These are phyloP conservation scores for Bonia amplexicaulis DNA, from an alignment of 176 grass and related monocot genomes.

Conservation along the genomic window DNA sequence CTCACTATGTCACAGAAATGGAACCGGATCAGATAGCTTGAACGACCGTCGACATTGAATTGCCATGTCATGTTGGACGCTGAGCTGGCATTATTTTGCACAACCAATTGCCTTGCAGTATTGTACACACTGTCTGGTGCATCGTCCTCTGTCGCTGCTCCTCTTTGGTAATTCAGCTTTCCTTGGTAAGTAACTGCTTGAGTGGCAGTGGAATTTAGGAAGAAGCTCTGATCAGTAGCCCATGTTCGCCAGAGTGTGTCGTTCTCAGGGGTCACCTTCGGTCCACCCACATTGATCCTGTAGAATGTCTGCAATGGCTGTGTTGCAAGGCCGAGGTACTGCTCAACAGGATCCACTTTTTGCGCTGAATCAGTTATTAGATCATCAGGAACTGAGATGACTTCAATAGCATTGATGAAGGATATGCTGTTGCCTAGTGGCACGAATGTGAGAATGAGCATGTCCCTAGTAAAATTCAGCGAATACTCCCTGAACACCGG, in stretches of 20 bases:
- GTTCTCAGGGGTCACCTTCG: conserved; percentile 57
- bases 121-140: conserved; percentile 77
- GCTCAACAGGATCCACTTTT: conserved; percentile 35
- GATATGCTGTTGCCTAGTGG: conserved; percentile 38
- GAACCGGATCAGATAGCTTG: conserved; percentile 67
- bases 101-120: conserved; percentile 55
- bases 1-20: conserved; percentile 97
- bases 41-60: conserved; percentile 51
- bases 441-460: conserved; percentile 70
- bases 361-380: conserved; percentile 60
- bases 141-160: conserved; percentile 37
- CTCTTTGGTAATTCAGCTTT: conserved; percentile 49
- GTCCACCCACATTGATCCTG: conserved; percentile 74
- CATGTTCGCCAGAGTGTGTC: conserved; percentile 78
- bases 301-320: conserved; percentile 60
- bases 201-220: conserved; percentile 30
- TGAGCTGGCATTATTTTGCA: conserved; percentile 27
- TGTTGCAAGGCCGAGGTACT: conserved; percentile 52
- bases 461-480: conserved; percentile 58
- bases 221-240: conserved; percentile 44
- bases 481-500: conserved; percentile 64
- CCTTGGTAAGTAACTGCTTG: not conserved
- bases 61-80: conserved; percentile 87
- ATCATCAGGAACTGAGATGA: conserved; percentile 70
- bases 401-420: conserved; percentile 80